phyloP scores from a whole-genome alignment of 2,329 filamentous ascomycete species.

The Aspergillus neoniger region DNA sequence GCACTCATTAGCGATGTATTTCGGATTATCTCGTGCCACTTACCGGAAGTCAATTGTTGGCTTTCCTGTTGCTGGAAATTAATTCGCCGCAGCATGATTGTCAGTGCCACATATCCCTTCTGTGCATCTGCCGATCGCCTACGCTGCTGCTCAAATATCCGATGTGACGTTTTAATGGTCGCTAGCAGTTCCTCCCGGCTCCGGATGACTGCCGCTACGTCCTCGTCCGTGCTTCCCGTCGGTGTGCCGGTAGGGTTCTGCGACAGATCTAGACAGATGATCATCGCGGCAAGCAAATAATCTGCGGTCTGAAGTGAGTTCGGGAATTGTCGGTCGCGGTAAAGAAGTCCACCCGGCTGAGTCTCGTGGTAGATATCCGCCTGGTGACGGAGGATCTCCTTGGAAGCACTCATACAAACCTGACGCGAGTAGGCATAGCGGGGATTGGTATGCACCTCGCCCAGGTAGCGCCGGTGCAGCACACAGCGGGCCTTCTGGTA shows the following conservation, averaged over 20 bases:
- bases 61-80: constrained; percentile 3
- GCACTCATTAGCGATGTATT: neutral
- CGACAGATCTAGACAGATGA: constrained; percentile 54
- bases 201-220: constrained; percentile 16
- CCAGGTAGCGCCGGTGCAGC: constrained; percentile 57
- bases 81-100: constrained; percentile 32
- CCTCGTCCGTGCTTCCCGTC: constrained; percentile 11
- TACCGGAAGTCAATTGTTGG: neutral
- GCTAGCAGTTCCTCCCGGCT: constrained; percentile 27
- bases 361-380: constrained; percentile 53
- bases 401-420: constrained; percentile 52
- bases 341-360: constrained; percentile 57
- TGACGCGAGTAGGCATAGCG: constrained; percentile 47
- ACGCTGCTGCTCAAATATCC: constrained; percentile 28
- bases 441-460: constrained; percentile 36
- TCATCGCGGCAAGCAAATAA: constrained; percentile 63
- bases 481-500: constrained; percentile 56
- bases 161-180: constrained; percentile 30
- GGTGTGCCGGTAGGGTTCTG: constrained; percentile 19
- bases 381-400: constrained; percentile 52
- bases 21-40: neutral
- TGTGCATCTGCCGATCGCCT: constrained; percentile 31
- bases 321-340: constrained; percentile 58
- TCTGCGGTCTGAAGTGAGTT: constrained; percentile 61
- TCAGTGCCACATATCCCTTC: constrained; percentile 29